phyloP scores from a whole-genome alignment of 2,329 filamentous ascomycete genomes.

The Pseudogymnoascus sp. region DNA sequence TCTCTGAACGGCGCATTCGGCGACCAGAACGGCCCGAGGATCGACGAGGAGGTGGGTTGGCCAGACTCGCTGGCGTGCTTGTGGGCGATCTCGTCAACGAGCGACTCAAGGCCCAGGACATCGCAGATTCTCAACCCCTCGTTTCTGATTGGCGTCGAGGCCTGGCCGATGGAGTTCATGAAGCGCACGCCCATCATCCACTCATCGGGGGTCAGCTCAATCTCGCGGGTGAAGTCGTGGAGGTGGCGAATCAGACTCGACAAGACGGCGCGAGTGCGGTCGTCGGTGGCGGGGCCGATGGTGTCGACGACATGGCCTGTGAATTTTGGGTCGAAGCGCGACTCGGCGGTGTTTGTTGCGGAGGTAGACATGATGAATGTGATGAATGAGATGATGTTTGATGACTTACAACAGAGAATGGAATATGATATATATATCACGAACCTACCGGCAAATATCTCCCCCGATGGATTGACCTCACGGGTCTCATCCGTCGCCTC shows the following conservation, averaged over 20 bases:
- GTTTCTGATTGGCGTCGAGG: conserved; percentile 58
- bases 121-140: conserved; percentile 68
- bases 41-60: conserved; percentile 65
- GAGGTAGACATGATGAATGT: conserved; percentile 2
- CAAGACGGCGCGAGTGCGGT: conserved; percentile 58
- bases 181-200: conserved; percentile 71
- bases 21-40: conserved; percentile 73
- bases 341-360: conserved; percentile 24
- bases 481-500: neutral
- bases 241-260: conserved; percentile 60
- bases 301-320: conserved; percentile 66
- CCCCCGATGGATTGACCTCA: neutral
- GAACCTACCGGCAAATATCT: neutral
- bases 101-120: conserved; percentile 66
- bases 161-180: conserved; percentile 66
- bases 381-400: too few relatives aligned
- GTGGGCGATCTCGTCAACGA: conserved; percentile 62
- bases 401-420: neutral
- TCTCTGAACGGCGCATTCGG: conserved; percentile 66
- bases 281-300: conserved; percentile 62
- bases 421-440: neutral
- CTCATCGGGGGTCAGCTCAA: conserved; percentile 69
- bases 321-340: conserved; percentile 66
- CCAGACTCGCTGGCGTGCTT: conserved; percentile 54
- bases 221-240: conserved; percentile 71